A percentile compares a stretch with the other conserved stretches of the same genome.
Evolutionary conservation across 73 alveolate genomes (phyloP).

Genomic region (Paraurostyla sp.): DNA sequence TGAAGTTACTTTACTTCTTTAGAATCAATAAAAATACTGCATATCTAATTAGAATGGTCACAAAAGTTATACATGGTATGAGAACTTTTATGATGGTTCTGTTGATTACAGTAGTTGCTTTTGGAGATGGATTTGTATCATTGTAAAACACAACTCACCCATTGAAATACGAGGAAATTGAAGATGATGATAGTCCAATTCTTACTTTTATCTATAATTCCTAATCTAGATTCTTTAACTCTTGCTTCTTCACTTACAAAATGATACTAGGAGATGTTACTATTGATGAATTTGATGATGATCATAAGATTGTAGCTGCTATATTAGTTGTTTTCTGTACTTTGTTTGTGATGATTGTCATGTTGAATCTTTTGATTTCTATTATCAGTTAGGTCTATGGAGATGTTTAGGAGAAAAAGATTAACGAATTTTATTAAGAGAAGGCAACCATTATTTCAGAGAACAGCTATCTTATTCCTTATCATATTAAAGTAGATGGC

Average conservation of each 20-base stretch:
- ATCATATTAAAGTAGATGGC: not conserved
- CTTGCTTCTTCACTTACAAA: not conserved
- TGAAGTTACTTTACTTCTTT: constrained; percentile 64
- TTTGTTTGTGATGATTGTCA: constrained; percentile 52
- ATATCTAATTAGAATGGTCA: constrained; percentile 62
- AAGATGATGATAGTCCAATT: too few species aligned
- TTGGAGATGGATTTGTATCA: constrained; percentile 51
- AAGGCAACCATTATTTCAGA: constrained; percentile 58
- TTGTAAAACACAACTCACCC: not conserved
- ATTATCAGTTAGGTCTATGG: constrained; percentile 55
- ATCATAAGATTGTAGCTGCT: not conserved
- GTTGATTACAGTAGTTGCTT: constrained; percentile 45
- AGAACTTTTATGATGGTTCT: constrained; percentile 55
- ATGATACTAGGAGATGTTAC: constrained; percentile 50
- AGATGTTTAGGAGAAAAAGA: constrained; percentile 19
- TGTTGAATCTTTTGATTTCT: constrained; percentile 64
- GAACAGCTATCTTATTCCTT: constrained; percentile 47
- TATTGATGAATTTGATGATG: constrained; percentile 6
- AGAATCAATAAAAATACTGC: constrained; percentile 63
- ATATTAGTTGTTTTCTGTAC: constrained; percentile 30
- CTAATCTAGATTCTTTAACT: not conserved
- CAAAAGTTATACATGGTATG: constrained; percentile 35
- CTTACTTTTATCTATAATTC: not conserved
- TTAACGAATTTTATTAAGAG: constrained; percentile 55
- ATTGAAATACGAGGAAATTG: not conserved